These are phyloP conservation scores for Datisca glomerata DNA, from an alignment of 306 rosid genomes.

Conservation along the genomic window DNA sequence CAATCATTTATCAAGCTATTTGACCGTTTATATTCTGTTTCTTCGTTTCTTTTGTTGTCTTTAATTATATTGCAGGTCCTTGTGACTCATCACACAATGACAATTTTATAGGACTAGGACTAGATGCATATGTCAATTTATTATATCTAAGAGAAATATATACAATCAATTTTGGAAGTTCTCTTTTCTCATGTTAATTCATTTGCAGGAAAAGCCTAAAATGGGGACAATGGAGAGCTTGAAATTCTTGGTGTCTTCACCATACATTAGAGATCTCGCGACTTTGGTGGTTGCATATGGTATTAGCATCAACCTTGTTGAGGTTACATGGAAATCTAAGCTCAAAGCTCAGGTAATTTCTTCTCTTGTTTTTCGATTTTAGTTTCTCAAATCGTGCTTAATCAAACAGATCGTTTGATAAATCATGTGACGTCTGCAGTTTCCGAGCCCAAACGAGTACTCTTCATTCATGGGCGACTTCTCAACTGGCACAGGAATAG, in stretches of 20 bases:
- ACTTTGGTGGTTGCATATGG: constrained; percentile 97
- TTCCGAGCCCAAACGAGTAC: constrained; percentile 94
- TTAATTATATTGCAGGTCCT: too few species aligned
- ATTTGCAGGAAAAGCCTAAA: constrained; percentile 69
- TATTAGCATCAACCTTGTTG: constrained; percentile 86
- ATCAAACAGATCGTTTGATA: not conserved
- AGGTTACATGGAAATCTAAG: constrained; percentile 98
- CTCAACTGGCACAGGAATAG: constrained; percentile 88
- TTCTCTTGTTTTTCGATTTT: constrained; percentile 10
- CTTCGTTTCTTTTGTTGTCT: too few species aligned
- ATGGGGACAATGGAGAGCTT: constrained; percentile 98
- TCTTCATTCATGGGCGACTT: constrained; percentile 97
- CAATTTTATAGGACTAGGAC: too few species aligned
- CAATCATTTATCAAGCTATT: not conserved
- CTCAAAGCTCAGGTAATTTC: constrained; percentile 99
- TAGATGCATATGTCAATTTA: too few species aligned
- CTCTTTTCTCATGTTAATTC: not conserved
- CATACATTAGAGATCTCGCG: constrained; percentile 86
- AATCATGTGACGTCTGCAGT: constrained; percentile 27
- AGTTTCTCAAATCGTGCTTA: constrained; percentile 6
- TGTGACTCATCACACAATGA: too few species aligned
- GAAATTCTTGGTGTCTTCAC: constrained; percentile 93
- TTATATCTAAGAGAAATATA: too few species aligned
- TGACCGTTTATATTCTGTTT: too few species aligned
- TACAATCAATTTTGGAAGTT: too few species aligned